These are phyloP conservation scores for Metschnikowia koreensis DNA, from an alignment of 805 yeast species.

Conservation along the genomic window DNA sequence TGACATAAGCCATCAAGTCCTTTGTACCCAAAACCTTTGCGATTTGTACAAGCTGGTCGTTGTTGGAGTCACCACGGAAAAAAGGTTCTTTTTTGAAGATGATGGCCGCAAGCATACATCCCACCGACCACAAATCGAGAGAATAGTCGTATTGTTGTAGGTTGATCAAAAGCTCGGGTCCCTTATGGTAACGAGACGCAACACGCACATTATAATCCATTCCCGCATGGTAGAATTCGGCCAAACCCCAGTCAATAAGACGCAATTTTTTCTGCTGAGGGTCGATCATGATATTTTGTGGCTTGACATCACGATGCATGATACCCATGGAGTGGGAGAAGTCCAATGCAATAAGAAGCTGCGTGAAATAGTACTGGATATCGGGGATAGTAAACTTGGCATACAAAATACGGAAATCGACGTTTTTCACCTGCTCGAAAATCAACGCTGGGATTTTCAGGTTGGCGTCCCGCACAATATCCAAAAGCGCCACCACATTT, in stretches of 20 bases:
- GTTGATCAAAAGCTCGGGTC: slow-evolving; percentile 87
- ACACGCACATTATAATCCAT: slow-evolving; percentile 91
- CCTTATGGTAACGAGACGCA: slow-evolving; percentile 89
- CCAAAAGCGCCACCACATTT: slow-evolving; percentile 72
- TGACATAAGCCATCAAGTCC: slow-evolving; percentile 63
- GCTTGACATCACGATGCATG: slow-evolving; percentile 94
- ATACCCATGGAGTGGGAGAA: slow-evolving; percentile 93
- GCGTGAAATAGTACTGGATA: slow-evolving; percentile 78
- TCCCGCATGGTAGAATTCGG: slow-evolving; percentile 89
- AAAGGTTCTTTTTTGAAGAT: slow-evolving; percentile 89
- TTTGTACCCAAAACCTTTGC: slow-evolving; percentile 86
- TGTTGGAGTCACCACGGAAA: slow-evolving; percentile 86
- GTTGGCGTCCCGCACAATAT: slow-evolving; percentile 77
- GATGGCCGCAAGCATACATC: slow-evolving; percentile 89
- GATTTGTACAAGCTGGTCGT: slow-evolving; percentile 88
- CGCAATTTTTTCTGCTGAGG: slow-evolving; percentile 67
- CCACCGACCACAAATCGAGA: slow-evolving; percentile 90
- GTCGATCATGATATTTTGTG: slow-evolving; percentile 94
- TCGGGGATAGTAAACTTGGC: slow-evolving; percentile 74
- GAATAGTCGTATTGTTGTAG: slow-evolving; percentile 88
- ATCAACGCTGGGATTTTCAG: slow-evolving; percentile 83
- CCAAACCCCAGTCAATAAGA: slow-evolving; percentile 93
- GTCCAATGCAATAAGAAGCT: slow-evolving; percentile 79
- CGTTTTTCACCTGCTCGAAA: slow-evolving; percentile 80
- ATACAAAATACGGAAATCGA: slow-evolving; percentile 78